phyloP scores from a whole-genome alignment of 2,329 filamentous ascomycete species.

The Fusarium anthophilum region DNA sequence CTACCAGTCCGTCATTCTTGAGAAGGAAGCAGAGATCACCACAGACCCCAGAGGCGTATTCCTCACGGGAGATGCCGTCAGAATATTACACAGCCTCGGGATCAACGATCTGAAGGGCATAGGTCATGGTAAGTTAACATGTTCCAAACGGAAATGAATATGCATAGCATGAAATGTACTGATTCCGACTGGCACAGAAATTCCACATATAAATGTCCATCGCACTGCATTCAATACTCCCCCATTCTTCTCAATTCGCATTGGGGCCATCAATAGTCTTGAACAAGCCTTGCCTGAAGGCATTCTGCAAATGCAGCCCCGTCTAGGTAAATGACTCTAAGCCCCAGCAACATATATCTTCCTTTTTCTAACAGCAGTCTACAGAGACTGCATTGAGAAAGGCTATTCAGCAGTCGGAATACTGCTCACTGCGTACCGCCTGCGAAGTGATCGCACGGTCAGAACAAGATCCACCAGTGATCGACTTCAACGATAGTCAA shows the following conservation, averaged over 20 bases:
- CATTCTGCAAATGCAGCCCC: background rate
- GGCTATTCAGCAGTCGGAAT: background rate
- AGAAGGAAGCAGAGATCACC: background rate
- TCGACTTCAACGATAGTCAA: background rate
- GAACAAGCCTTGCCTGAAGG: background rate
- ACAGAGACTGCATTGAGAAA: background rate
- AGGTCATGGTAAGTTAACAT: background rate
- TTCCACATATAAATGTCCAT: background rate
- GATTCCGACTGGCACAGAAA: background rate
- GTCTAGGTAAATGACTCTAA: background rate
- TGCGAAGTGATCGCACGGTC: background rate
- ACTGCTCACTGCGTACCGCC: background rate
- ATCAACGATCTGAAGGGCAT: background rate
- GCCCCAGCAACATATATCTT: background rate
- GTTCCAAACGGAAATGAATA: fast-evolving
- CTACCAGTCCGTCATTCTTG: background rate
- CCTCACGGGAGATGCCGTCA: background rate
- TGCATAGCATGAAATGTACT: background rate
- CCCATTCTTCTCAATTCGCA: background rate
- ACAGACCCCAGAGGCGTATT: background rate
- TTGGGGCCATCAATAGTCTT: background rate
- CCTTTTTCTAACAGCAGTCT: background rate
- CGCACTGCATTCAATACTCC: background rate
- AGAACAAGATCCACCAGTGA: background rate
- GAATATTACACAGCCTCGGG: background rate